phyloP scores from a whole-genome alignment of 2,329 filamentous ascomycete genomes.

The Zasmidium cellare region DNA sequence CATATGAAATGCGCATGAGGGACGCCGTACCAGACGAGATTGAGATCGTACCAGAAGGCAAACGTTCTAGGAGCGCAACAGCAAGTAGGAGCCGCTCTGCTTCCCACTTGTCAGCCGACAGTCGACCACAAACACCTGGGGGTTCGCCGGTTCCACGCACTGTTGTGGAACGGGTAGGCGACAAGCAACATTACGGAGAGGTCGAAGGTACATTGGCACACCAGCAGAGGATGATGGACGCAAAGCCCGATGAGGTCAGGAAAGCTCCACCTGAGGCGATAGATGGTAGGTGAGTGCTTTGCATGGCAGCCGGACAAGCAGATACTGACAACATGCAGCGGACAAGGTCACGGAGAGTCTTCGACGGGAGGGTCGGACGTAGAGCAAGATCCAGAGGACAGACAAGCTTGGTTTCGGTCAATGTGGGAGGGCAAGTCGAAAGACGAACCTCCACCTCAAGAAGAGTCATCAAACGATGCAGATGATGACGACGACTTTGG shows the following conservation, averaged over 20 bases:
- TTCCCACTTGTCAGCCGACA: slow-evolving; percentile 41
- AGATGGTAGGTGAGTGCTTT: slow-evolving; percentile 56
- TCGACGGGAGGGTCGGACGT: slow-evolving; percentile 7
- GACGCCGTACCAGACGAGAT: slow-evolving; percentile 66
- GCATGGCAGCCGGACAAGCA: too few species aligned
- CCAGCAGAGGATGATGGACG: slow-evolving; percentile 58
- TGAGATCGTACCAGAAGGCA: slow-evolving; percentile 54
- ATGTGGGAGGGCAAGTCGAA: slow-evolving; percentile 33
- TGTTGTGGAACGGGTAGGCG: slow-evolving; percentile 62
- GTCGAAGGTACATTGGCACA: slow-evolving; percentile 62
- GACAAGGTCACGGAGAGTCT: slow-evolving; percentile 5
- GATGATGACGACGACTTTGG: slow-evolving; percentile 70
- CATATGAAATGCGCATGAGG: slow-evolving; percentile 57
- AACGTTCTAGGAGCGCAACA: slow-evolving; percentile 42
- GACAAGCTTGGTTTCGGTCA: slow-evolving; percentile 33
- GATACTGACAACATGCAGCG: slow-evolving; percentile 6
- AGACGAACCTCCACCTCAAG: slow-evolving; percentile 15
- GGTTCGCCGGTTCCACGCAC: slow-evolving; percentile 58
- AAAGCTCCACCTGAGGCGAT: slow-evolving; percentile 46
- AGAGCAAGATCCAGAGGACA: slow-evolving; percentile 27
- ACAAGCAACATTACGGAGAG: slow-evolving; percentile 59
- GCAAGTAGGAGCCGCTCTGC: slow-evolving; percentile 31
- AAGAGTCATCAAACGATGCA: slow-evolving; percentile 28
- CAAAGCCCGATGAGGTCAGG: slow-evolving; percentile 58
- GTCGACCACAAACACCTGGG: slow-evolving; percentile 51